These are phyloP conservation scores for Coemansia sp. DNA, from an alignment of 192 early-diverging fungal species.

Conservation along the genomic window DNA sequence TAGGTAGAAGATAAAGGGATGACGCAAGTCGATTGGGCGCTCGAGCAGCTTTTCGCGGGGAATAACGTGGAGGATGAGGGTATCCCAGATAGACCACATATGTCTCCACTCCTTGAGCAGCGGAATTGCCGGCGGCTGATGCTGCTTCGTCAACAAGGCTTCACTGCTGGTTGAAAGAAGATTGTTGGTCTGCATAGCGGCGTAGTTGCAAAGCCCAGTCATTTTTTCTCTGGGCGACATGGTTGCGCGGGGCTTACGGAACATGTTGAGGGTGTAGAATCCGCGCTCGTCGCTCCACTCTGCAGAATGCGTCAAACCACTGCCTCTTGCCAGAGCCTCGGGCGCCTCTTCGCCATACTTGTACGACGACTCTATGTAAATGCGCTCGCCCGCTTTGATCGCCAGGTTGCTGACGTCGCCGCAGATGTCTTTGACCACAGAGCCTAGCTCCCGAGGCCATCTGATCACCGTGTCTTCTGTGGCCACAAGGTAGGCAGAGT, in stretches of 20 bases:
- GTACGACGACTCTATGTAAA: conserved; percentile 87
- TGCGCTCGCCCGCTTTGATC: conserved; percentile 70
- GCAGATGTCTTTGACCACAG: conserved; percentile 13
- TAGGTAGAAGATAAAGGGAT: conserved; percentile 87
- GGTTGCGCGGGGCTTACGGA: conserved; percentile 49
- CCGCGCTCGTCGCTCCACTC: conserved; percentile 54
- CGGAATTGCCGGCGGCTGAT: conserved; percentile 53
- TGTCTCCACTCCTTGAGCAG: conserved; percentile 66
- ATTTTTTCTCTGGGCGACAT: not conserved
- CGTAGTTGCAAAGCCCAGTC: too few relatives aligned
- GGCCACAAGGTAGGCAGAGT: conserved; percentile 74
- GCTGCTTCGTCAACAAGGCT: not conserved
- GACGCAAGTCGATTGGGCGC: conserved; percentile 78
- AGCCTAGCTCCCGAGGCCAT: conserved; percentile 35
- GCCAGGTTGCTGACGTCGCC: conserved; percentile 26
- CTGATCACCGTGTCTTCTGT: conserved; percentile 48
- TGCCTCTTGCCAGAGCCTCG: conserved; percentile 43
- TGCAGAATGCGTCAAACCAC: conserved; percentile 46
- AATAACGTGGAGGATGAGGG: conserved; percentile 62
- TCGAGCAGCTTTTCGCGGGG: conserved; percentile 53
- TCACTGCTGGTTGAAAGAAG: conserved; percentile 1
- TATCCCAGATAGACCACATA: conserved; percentile 82
- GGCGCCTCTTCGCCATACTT: conserved; percentile 70
- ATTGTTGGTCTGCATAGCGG: not conserved
- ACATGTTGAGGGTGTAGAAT: conserved; percentile 57